These are phyloP conservation scores for Ogataea saltuana DNA, from an alignment of 805 yeast species.

Conservation along the genomic window DNA sequence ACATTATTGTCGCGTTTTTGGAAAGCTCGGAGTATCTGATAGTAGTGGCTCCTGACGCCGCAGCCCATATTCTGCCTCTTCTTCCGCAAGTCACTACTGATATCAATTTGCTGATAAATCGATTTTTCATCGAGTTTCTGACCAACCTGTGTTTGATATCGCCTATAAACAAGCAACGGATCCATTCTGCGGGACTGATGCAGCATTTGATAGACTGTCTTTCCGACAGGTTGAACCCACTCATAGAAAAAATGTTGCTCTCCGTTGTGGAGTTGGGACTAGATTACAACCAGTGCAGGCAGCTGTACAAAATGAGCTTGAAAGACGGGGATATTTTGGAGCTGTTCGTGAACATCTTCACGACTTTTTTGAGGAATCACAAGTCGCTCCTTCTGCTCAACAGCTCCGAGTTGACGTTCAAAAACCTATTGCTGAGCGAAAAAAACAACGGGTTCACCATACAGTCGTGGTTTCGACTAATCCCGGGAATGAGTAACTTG, in stretches of 20 bases:
- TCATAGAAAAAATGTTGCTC: conserved; percentile 7
- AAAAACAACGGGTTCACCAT: conserved; percentile 24
- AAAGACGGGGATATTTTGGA: conserved; percentile 1
- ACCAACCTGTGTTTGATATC: conserved; percentile 20
- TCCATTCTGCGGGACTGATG: conserved; percentile 17
- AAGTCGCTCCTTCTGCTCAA: conserved; percentile 14
- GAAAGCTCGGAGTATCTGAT: conserved; percentile 11
- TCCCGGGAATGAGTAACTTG: conserved; percentile 7
- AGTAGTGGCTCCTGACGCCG: conserved; percentile 5
- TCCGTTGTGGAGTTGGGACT: conserved; percentile 25
- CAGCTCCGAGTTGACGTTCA: conserved; percentile 15
- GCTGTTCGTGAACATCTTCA: conserved; percentile 9
- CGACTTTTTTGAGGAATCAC: conserved; percentile 9
- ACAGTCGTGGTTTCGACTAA: conserved; percentile 29
- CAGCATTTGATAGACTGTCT: conserved; percentile 13
- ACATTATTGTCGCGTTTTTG: conserved; percentile 15
- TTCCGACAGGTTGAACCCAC: neutral
- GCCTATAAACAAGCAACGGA: conserved; percentile 22
- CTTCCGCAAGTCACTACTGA: conserved; percentile 3
- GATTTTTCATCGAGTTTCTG: conserved; percentile 17
- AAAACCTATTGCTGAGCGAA: conserved; percentile 15
- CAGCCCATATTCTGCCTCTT: conserved; percentile 4
- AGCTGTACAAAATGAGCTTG: conserved; percentile 14
- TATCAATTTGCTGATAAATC: conserved; percentile 4
- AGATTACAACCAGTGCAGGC: conserved; percentile 10